These are phyloP conservation scores for Lathyrus sativus DNA, from an alignment of 306 rosid species.

Conservation along the genomic window DNA sequence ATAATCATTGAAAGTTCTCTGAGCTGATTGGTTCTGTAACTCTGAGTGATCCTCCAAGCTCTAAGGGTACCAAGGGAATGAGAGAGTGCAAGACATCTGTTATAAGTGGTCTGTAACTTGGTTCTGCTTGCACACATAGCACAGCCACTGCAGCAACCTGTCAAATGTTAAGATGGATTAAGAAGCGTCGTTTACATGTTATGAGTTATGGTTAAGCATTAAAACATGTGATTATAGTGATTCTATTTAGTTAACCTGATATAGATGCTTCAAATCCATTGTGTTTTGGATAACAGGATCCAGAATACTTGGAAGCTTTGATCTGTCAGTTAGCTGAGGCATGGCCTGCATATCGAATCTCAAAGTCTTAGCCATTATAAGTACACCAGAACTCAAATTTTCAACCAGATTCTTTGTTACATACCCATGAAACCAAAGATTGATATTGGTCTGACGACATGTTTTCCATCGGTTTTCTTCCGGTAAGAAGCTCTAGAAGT, in stretches of 20 bases:
- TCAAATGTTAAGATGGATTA: slow-evolving; percentile 28
- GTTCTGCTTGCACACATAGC: slow-evolving; percentile 87
- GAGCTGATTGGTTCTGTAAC: slow-evolving; percentile 49
- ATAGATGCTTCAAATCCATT: slow-evolving; percentile 93
- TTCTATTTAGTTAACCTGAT: slow-evolving; percentile 61
- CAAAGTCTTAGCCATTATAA: slow-evolving; percentile 35
- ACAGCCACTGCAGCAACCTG: slow-evolving; percentile 99
- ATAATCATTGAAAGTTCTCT: slow-evolving; percentile 36
- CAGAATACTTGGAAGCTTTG: slow-evolving; percentile 74
- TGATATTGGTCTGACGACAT: slow-evolving; percentile 56
- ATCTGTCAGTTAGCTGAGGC: slow-evolving; percentile 88
- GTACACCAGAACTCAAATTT: slow-evolving; percentile 20
- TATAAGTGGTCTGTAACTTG: slow-evolving; percentile 86
- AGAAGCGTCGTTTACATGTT: slow-evolving; percentile 15
- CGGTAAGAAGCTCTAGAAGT: slow-evolving; percentile 80
- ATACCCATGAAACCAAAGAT: slow-evolving; percentile 86
- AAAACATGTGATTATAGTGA: slow-evolving; percentile 20
- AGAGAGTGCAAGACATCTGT: slow-evolving; percentile 92
- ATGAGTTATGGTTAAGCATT: neutral
- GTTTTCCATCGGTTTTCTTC: slow-evolving; percentile 71
- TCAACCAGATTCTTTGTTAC: slow-evolving; percentile 22
- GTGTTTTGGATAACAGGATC: slow-evolving; percentile 77
- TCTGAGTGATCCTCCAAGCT: slow-evolving; percentile 88
- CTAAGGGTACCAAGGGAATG: slow-evolving; percentile 76
- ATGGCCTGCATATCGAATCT: slow-evolving; percentile 67